Conservation (phyloP, 106 monocot genomes). For the Gastrodia elata region DNA sequence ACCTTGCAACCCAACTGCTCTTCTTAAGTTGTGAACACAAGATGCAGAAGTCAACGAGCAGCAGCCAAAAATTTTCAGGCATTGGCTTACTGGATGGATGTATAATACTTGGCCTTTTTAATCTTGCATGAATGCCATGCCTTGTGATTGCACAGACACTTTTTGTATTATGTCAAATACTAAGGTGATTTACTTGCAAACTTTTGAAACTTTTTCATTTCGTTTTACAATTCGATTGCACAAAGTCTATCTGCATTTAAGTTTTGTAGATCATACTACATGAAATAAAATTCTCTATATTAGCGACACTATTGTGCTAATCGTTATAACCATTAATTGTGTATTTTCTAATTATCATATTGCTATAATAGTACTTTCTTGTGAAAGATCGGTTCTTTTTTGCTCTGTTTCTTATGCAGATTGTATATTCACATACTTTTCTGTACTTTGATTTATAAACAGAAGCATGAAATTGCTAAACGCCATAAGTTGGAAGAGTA, state of each 20-base stretch:
- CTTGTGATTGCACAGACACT: not conserved
- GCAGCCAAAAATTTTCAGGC: not conserved
- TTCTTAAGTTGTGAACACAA: too few relatives aligned
- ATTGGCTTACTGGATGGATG: not conserved
- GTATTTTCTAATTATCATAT: not conserved
- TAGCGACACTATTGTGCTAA: not conserved
- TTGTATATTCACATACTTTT: not conserved
- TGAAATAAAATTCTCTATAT: not conserved
- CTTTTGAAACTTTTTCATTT: not conserved
- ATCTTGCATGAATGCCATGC: not conserved
- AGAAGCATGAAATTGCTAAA: slow-evolving; percentile 11
- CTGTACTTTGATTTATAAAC: not conserved
- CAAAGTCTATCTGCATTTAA: not conserved
- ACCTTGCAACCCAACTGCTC: too few relatives aligned
- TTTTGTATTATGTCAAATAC: not conserved
- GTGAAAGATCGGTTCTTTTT: not conserved
- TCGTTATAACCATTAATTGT: not conserved
- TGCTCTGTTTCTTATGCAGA: not conserved
- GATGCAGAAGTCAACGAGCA: too few relatives aligned
- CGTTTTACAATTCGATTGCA: not conserved
- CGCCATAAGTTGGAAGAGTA: slow-evolving; percentile 9
- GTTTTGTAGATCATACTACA: not conserved
- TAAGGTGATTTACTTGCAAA: not conserved
- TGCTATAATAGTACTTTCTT: not conserved
- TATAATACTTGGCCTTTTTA: not conserved